Evolutionary conservation across 1,284 basidiomycete genomes (phyloP).

Genomic region (Trametes hirsuta): DNA sequence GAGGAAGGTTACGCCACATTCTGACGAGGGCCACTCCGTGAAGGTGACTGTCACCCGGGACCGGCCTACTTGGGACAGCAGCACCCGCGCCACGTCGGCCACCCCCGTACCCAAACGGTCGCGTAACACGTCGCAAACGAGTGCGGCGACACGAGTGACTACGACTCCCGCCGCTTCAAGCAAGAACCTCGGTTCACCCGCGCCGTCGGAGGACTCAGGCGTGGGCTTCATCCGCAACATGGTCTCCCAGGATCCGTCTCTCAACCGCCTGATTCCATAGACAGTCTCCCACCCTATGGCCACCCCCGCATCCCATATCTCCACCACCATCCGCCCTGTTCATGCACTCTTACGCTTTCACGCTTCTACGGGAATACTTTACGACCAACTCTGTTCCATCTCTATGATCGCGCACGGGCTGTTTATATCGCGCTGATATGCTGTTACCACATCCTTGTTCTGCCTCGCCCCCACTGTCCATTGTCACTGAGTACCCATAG

Average conservation of each 20-base stretch:
- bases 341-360: constrained; percentile 26
- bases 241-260: constrained; percentile 70
- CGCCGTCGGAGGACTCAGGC: constrained; percentile 83
- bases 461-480: constrained; percentile 15
- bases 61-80: constrained; percentile 67
- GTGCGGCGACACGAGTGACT: constrained; percentile 48
- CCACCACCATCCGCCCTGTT: constrained; percentile 6
- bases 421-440: constrained; percentile 32
- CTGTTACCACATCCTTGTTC: constrained; percentile 25
- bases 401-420: constrained; percentile 25
- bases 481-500: constrained; percentile 34
- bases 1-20: constrained; percentile 48
- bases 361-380: constrained; percentile 27
- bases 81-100: constrained; percentile 49
- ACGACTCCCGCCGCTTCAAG: constrained; percentile 34
- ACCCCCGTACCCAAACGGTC: constrained; percentile 52
- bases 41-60: constrained; percentile 64
- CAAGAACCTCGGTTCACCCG: constrained; percentile 68
- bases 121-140: constrained; percentile 74
- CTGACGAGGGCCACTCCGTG: constrained; percentile 63
- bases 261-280: constrained; percentile 47
- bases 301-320: not conserved
- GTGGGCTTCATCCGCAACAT: constrained; percentile 81
- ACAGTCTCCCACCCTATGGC: constrained; percentile 18
- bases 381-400: constrained; percentile 33